These are phyloP conservation scores for Geotrichum aggregatum DNA, from an alignment of 1,139 yeast genomes.

Conservation along the genomic window DNA sequence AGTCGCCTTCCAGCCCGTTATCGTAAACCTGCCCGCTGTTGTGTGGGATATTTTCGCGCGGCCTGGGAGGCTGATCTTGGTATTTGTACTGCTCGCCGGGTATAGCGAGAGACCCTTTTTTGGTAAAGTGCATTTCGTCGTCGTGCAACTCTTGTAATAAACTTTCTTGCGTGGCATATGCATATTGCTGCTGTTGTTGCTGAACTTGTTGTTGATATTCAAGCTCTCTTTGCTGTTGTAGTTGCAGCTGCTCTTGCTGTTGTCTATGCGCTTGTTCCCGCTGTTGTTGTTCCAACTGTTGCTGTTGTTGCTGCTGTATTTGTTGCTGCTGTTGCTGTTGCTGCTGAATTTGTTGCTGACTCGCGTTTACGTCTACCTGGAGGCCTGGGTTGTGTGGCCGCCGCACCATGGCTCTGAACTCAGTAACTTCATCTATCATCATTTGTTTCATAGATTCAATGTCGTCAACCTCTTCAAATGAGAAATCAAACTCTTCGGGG, in stretches of 20 bases:
- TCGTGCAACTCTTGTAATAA: conserved; percentile 27
- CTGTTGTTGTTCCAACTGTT: conserved; percentile 24
- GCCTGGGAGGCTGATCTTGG: conserved; percentile 44
- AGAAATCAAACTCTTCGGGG: conserved; percentile 76
- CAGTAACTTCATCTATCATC: conserved; percentile 74
- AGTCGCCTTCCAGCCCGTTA: conserved; percentile 50
- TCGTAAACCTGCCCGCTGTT: conserved; percentile 30
- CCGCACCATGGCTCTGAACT: conserved; percentile 73
- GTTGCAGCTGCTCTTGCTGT: conserved; percentile 24
- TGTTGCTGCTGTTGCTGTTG: conserved; percentile 23
- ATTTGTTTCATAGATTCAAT: conserved; percentile 68
- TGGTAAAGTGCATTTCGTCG: conserved; percentile 15
- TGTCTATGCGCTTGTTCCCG: conserved; percentile 26
- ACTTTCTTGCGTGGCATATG: conserved; percentile 10
- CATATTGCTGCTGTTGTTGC: conserved; percentile 29
- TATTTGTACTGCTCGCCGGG: conserved; percentile 40
- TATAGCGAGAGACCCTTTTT: conserved; percentile 28
- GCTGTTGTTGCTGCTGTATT: conserved; percentile 26
- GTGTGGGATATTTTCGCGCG: conserved; percentile 39
- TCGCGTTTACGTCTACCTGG: conserved; percentile 26
- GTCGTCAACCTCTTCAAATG: conserved; percentile 84
- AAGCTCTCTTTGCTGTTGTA: conserved; percentile 25
- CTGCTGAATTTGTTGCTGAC: conserved; percentile 17
- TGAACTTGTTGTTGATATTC: conserved; percentile 32
- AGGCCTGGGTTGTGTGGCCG: conserved; percentile 62